Evolutionary conservation across 108 stramenopile species (phyloP).

Genomic region (Skeletonema grethae): DNA sequence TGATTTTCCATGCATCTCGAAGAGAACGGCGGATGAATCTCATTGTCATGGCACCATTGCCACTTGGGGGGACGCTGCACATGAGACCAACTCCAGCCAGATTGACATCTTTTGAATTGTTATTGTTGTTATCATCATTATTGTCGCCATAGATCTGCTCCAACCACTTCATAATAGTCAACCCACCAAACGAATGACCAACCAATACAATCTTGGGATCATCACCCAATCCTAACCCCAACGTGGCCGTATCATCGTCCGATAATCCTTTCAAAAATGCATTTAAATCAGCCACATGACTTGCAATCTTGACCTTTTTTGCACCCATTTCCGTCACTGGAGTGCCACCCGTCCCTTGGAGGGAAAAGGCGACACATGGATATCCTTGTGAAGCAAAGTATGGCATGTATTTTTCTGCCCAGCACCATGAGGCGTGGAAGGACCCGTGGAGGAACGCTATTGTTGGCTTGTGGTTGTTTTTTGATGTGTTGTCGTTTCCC

Average conservation of each 20-base stretch:
- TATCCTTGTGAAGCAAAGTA: slow-evolving; percentile 52
- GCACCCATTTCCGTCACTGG: slow-evolving; percentile 38
- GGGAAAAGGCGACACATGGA: slow-evolving; percentile 40
- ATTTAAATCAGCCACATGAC: slow-evolving; percentile 49
- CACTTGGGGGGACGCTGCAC: slow-evolving; percentile 85
- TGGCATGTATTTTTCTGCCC: slow-evolving; percentile 52
- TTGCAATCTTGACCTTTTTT: slow-evolving; percentile 40
- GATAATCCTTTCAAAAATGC: slow-evolving; percentile 35
- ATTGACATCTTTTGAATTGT: slow-evolving; percentile 9
- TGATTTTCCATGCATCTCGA: slow-evolving; percentile 50
- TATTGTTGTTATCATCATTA: background rate
- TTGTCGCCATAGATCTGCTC: slow-evolving; percentile 36
- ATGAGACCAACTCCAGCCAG: slow-evolving; percentile 65
- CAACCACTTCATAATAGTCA: slow-evolving; percentile 54
- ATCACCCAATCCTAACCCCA: slow-evolving; percentile 33
- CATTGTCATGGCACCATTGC: slow-evolving; percentile 74
- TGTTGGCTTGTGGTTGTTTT: slow-evolving; percentile 31
- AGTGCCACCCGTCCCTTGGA: slow-evolving; percentile 57
- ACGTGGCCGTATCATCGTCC: background rate
- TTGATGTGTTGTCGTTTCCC: slow-evolving; percentile 5
- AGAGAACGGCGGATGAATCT: slow-evolving; percentile 46
- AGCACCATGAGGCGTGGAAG: slow-evolving; percentile 66
- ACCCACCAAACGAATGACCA: slow-evolving; percentile 53
- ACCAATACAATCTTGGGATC: slow-evolving; percentile 36
- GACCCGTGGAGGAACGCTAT: slow-evolving; percentile 59